Percentiles rank a stretch among this genome's conserved stretches.
Conservation (phyloP, 2,329 filamentous ascomycete species). For the Epichloe uncinata region DNA sequence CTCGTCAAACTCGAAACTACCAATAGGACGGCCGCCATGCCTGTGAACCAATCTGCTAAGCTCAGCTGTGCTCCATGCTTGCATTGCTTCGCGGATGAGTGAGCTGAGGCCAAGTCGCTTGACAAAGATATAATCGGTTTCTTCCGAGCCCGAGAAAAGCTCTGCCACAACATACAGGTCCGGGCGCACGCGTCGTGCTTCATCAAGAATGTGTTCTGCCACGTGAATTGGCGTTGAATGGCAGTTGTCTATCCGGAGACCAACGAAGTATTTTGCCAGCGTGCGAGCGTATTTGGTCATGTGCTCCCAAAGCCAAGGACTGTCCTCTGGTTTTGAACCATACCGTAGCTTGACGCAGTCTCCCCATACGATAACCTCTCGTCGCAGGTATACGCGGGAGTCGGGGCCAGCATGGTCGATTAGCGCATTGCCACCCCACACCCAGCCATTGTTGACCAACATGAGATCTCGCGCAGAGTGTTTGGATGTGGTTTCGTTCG, state of each 20-base stretch:
- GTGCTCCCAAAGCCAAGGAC: constrained; percentile 86
- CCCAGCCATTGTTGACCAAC: constrained; percentile 94
- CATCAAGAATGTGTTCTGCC: constrained; percentile 86
- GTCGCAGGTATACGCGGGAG: constrained; percentile 84
- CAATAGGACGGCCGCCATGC: constrained; percentile 87
- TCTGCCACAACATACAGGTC: constrained; percentile 89
- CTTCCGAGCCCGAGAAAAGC: constrained; percentile 88
- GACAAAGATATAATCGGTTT: constrained; percentile 92
- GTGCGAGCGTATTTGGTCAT: constrained; percentile 88
- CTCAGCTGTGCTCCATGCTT: constrained; percentile 90
- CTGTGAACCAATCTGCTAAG: constrained; percentile 85
- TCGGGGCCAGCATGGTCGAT: constrained; percentile 84
- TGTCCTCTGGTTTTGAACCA: constrained; percentile 66
- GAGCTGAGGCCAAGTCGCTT: constrained; percentile 84
- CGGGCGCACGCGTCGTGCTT: constrained; percentile 77
- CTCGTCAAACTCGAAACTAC: constrained; percentile 92
- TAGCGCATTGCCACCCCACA: constrained; percentile 93
- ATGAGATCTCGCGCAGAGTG: constrained; percentile 66
- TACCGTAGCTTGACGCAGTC: constrained; percentile 97
- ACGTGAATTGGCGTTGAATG: constrained; percentile 93
- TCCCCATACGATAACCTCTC: constrained; percentile 96
- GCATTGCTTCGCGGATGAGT: constrained; percentile 94
- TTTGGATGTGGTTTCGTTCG: constrained; percentile 64
- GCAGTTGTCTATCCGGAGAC: constrained; percentile 95
- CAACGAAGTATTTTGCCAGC: constrained; percentile 89